Conservation (phyloP, 2,329 filamentous ascomycete genomes). For the Trichoderma atrobrunneum region DNA sequence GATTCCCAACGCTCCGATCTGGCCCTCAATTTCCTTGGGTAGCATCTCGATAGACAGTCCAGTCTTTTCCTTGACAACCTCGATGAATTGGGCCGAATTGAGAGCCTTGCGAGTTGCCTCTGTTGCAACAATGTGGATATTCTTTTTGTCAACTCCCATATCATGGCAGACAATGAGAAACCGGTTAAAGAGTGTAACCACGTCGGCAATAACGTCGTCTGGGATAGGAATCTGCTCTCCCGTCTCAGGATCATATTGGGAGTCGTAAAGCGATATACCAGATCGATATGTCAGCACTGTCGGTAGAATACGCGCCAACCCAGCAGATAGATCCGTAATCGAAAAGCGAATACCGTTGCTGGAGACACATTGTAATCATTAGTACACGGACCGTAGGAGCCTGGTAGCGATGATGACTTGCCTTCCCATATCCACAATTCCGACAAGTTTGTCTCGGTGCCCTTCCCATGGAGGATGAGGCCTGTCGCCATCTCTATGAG, state of each 20-base stretch:
- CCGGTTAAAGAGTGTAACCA: conserved; percentile 29
- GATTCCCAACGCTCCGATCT: conserved; percentile 63
- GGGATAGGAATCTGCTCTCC: conserved; percentile 33
- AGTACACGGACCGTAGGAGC: not conserved
- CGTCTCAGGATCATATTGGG: conserved; percentile 32
- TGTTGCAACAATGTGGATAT: conserved; percentile 33
- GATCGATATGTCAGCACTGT: conserved; percentile 34
- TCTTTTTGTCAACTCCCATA: conserved; percentile 26
- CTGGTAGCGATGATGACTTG: not conserved
- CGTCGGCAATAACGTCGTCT: conserved; percentile 27
- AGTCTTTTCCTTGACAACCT: conserved; percentile 50
- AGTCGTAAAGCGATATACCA: conserved; percentile 34
- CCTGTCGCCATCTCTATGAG: not conserved
- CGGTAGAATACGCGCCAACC: conserved; percentile 60
- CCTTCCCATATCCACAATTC: conserved; percentile 40
- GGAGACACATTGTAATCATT: not conserved
- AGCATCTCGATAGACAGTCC: conserved; percentile 61
- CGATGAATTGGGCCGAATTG: conserved; percentile 31
- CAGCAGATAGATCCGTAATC: conserved; percentile 45
- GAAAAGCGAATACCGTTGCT: conserved; percentile 73
- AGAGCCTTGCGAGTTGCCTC: conserved; percentile 33
- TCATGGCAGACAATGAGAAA: conserved; percentile 32
- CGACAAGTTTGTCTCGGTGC: conserved; percentile 30
- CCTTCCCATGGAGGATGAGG: conserved; percentile 32
- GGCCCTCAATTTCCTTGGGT: conserved; percentile 64